Evolutionary conservation across 805 yeast genomes (phyloP).

Genomic region (Tetrapisispora pingtungensis): DNA sequence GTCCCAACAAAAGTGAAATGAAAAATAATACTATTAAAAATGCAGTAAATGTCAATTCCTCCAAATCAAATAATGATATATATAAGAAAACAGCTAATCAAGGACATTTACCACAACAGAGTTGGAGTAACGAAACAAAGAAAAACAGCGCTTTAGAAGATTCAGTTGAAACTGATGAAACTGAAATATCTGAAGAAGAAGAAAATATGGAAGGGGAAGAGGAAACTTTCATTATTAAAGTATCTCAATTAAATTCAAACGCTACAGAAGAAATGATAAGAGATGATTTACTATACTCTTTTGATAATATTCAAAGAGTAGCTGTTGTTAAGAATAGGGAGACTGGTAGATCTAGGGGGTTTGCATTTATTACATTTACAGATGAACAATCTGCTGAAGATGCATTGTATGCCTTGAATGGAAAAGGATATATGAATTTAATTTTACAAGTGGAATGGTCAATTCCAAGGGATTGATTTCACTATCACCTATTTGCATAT

Average conservation of each 20-base stretch:
- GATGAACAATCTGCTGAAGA: conserved; percentile 58
- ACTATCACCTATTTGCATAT: not conserved
- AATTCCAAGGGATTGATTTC: conserved; percentile 29
- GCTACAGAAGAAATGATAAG: conserved; percentile 76
- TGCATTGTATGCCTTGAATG: conserved; percentile 70
- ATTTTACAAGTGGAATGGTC: conserved; percentile 61
- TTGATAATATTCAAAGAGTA: conserved; percentile 62
- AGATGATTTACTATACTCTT: conserved; percentile 54
- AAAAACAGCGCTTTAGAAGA: not conserved
- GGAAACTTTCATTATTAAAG: conserved; percentile 77
- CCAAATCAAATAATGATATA: too few species aligned
- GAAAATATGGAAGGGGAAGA: conserved; percentile 52
- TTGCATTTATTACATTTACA: conserved; percentile 86
- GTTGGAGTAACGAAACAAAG: not conserved
- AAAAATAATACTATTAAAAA: not conserved
- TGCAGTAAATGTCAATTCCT: too few species aligned
- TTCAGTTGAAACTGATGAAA: conserved; percentile 3
- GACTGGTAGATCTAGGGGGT: conserved; percentile 93
- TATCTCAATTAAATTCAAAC: conserved; percentile 79
- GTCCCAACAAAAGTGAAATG: conserved; percentile 43
- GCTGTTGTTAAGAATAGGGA: conserved; percentile 46
- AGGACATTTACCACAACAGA: not conserved
- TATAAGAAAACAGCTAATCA: too few species aligned
- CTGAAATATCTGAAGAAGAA: conserved; percentile 33
- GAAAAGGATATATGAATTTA: conserved; percentile 86